Evolutionary conservation across 257 asterid genomes (phyloP).

Genomic region (Hygrophila difformis): DNA sequence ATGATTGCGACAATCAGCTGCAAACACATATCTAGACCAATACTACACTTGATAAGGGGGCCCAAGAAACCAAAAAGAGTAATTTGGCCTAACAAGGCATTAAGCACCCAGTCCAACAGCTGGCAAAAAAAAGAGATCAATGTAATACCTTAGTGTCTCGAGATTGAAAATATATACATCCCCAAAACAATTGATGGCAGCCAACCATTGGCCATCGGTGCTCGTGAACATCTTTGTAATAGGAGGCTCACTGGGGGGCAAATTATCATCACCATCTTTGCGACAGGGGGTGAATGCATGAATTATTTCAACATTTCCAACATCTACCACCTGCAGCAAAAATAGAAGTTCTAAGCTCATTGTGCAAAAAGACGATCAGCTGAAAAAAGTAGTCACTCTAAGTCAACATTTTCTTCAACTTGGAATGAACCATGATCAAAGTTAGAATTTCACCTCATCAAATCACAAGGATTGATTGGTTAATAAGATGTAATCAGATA

Average conservation of each 20-base stretch:
- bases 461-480: not conserved
- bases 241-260: slow-evolving; percentile 63
- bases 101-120: too few species aligned
- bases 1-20: too few species aligned
- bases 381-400: too few species aligned
- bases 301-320: slow-evolving; percentile 28
- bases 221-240: slow-evolving; percentile 68
- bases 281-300: slow-evolving; percentile 49
- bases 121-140: not conserved
- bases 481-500: not conserved
- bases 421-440: too few species aligned
- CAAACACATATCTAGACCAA: too few species aligned
- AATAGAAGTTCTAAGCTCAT: too few species aligned
- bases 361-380: not conserved
- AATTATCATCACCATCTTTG: slow-evolving; percentile 32
- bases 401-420: too few species aligned
- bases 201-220: slow-evolving; percentile 69
- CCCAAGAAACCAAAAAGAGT: too few species aligned
- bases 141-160: slow-evolving; percentile 49
- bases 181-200: slow-evolving; percentile 70
- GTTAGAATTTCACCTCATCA: not conserved
- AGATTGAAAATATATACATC: slow-evolving; percentile 62
- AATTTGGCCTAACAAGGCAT: too few species aligned
- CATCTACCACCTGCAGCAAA: slow-evolving; percentile 52
- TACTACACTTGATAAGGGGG: too few species aligned